Conservation (phyloP, 345 rosid genomes). For the Trapa bicornis region DNA sequence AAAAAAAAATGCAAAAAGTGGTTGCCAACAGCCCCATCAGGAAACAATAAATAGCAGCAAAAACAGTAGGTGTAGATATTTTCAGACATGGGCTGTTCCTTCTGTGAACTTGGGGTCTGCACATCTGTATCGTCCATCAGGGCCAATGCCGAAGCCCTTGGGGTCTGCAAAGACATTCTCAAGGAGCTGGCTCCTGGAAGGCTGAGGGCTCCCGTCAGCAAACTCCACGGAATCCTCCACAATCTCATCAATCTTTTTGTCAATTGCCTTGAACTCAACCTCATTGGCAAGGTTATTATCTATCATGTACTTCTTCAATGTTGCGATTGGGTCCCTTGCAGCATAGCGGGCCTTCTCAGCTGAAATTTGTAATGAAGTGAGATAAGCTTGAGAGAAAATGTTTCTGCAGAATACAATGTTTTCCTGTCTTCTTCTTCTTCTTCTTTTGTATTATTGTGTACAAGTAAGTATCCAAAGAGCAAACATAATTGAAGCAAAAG, state of each 20-base stretch:
- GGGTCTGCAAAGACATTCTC: constrained; percentile 49
- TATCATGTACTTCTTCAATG: constrained; percentile 34
- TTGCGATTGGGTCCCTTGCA: constrained; percentile 41
- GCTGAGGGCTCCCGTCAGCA: constrained; percentile 40
- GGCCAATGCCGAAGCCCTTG: constrained; percentile 43
- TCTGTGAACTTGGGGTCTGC: constrained; percentile 48
- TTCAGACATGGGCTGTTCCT: constrained; percentile 42
- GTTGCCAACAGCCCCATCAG: not conserved
- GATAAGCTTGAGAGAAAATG: constrained; percentile 20
- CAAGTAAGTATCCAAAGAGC: not conserved
- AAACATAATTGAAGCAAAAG: not conserved
- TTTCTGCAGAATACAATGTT: not conserved
- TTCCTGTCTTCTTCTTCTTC: not conserved
- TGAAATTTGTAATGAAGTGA: constrained; percentile 3
- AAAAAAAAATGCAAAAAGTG: not conserved
- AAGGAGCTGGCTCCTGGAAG: constrained; percentile 39
- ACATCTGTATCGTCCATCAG: constrained; percentile 40
- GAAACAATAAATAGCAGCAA: constrained; percentile 1
- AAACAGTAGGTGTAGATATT: not conserved
- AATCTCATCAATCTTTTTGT: constrained; percentile 41
- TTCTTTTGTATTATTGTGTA: not conserved
- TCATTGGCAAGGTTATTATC: constrained; percentile 38
- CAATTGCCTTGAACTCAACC: constrained; percentile 34
- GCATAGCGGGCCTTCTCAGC: constrained; percentile 46
- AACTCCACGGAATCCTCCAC: constrained; percentile 48